Base-by-base conservation (phyloP, 2,329 filamentous ascomycete species). In the Penicillium sp. region DNA sequence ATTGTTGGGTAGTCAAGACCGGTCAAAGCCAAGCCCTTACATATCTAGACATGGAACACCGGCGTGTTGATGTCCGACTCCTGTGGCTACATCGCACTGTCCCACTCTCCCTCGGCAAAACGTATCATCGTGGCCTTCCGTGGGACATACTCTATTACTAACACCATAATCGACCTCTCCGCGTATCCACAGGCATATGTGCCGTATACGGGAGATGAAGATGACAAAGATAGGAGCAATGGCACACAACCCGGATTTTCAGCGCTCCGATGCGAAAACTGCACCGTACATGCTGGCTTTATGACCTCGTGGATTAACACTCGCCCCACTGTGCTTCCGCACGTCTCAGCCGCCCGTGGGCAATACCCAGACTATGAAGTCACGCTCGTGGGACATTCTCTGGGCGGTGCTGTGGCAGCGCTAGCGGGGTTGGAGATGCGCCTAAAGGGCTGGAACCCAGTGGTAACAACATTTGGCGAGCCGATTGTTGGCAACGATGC, bases 261-360 rank as follows among this genome's bases (percentile, higher is more conserved):
- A 9, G 11, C 25, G 25, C 25, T 13, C 11, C 25, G 25, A 11
- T 98, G 93, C 66, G 64, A 71, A 5, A 91, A 95, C 63, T 98
- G 93, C 65, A 94, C 87, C 4, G 91, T 97, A 1, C 93, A 98
- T 62, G 82, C 81, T 45, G 93, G 93, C 13, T 98, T 98, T 66
- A 79, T 93, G 59, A 75, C 78, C 11, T 90, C 88, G 0, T 98
- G 93, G 91, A 72, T 77, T 35, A 81, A 83, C 57, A 86, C 90
- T 0, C 79, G 87, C 33, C 69, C 76, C 19, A 69, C 77, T 2
- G 79, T 98, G 18, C 64, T 95, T 11, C 78, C 84, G 0, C 71
- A 81, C 18, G 69, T 98, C 3, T 70, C 79, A 38, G 66, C 70
- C 4, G 71, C 87, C 4, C 71, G 77, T 16, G 62, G 71, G 11